A percentile compares a stretch with the other conserved stretches of the same genome.
Evolutionary conservation across 2,329 filamentous ascomycete genomes (phyloP).

Genomic region (Ploettnerulaceae sp.): DNA sequence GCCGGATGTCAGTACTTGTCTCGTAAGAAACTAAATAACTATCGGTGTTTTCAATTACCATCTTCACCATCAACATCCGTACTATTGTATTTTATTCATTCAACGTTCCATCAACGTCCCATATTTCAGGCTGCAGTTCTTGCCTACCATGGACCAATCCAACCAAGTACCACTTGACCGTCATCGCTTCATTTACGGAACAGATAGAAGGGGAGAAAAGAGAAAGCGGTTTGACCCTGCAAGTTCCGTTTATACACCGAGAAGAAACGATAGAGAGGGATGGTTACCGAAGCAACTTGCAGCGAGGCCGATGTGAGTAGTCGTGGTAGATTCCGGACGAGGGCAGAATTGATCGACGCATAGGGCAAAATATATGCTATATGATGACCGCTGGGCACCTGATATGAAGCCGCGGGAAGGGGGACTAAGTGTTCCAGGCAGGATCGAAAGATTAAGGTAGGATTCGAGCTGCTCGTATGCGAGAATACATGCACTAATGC

Average conservation of each 20-base stretch:
- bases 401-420: neutral
- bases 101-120: no score
- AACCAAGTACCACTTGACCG: neutral
- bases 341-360: neutral
- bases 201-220: neutral
- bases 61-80: no score
- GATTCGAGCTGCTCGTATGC: no score
- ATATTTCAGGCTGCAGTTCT: no score
- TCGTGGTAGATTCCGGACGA: neutral
- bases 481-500: neutral
- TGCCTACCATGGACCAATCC: neutral
- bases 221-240: neutral
- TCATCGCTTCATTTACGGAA: neutral
- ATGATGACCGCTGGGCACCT: neutral
- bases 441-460: neutral
- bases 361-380: neutral
- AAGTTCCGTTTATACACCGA: neutral
- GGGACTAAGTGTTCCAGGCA: neutral
- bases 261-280: neutral
- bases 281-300: neutral
- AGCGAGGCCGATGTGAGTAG: neutral
- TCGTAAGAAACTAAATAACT: no score
- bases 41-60: no score
- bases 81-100: no score
- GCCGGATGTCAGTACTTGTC: no score